phyloP scores from a whole-genome alignment of 75 land plant species.

The Chamaecyparis obtusa region DNA sequence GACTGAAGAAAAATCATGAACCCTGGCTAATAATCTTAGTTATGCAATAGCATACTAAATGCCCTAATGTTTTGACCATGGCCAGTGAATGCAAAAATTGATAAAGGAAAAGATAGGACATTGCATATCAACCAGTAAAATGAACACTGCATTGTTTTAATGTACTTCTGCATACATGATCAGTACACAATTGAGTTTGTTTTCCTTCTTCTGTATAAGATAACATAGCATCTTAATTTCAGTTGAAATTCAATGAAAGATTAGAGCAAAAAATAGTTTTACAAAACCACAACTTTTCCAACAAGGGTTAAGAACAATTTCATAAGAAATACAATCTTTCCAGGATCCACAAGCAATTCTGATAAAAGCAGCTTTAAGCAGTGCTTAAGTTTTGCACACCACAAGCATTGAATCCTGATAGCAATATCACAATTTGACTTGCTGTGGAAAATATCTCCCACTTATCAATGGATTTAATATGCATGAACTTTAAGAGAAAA shows the following conservation, averaged over 20 bases:
- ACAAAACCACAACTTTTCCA: background rate
- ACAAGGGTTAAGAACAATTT: background rate
- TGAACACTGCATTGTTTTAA: background rate
- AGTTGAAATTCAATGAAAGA: background rate
- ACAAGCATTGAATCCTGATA: background rate
- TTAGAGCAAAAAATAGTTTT: background rate
- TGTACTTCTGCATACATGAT: background rate
- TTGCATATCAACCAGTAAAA: background rate
- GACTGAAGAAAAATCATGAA: background rate
- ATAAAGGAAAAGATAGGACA: background rate
- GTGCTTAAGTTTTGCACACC: background rate
- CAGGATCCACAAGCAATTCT: background rate
- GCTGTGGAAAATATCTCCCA: too few species aligned
- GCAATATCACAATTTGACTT: too few species aligned
- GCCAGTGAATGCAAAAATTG: background rate
- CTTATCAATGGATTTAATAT: background rate
- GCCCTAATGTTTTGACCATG: background rate
- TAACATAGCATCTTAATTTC: background rate
- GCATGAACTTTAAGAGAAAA: background rate
- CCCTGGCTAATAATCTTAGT: background rate
- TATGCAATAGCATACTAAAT: background rate
- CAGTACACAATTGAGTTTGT: background rate
- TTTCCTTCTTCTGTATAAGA: background rate
- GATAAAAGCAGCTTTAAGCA: background rate
- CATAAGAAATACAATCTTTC: background rate